A percentile compares a stretch with the other conserved stretches of the same genome.
These are phyloP conservation scores for Daldinia eschscholtzii DNA, from an alignment of 2,329 filamentous ascomycete genomes.

Conservation along the genomic window DNA sequence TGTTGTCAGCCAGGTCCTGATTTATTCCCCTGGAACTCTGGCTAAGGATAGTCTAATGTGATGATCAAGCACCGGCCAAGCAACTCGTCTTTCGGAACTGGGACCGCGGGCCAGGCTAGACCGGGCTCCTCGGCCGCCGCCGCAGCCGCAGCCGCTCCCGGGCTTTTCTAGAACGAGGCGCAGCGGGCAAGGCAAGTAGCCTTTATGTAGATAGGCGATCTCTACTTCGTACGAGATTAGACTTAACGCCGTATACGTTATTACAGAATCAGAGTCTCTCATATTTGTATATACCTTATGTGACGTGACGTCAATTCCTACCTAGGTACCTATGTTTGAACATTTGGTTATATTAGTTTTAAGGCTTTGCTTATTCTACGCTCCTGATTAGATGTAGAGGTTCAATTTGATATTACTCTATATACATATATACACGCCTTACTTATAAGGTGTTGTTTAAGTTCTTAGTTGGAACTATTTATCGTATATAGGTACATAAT, in stretches of 20 bases:
- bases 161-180: constrained; percentile 1
- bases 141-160: constrained; percentile 5
- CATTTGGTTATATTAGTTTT: neutral
- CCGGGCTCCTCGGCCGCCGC: constrained; percentile 18
- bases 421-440: neutral
- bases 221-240: constrained; percentile 7
- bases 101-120: constrained; percentile 23
- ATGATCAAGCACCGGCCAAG: constrained; percentile 31
- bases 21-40: constrained; percentile 23
- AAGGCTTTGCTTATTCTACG: neutral
- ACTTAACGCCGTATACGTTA: constrained; percentile 13
- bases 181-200: constrained; percentile 6
- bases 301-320: neutral
- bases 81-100: constrained; percentile 11
- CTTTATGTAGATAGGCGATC: constrained; percentile 9
- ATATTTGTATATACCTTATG: neutral
- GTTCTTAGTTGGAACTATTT: neutral
- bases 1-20: constrained; percentile 25
- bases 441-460: neutral
- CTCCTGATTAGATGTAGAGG: neutral
- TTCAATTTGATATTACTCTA: neutral
- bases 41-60: constrained; percentile 40
- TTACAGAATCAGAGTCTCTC: constrained; percentile 2
- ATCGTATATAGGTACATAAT: neutral
- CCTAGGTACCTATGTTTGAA: neutral